Base-by-base conservation (phyloP, 345 rosid species). In the Populus alba region DNA sequence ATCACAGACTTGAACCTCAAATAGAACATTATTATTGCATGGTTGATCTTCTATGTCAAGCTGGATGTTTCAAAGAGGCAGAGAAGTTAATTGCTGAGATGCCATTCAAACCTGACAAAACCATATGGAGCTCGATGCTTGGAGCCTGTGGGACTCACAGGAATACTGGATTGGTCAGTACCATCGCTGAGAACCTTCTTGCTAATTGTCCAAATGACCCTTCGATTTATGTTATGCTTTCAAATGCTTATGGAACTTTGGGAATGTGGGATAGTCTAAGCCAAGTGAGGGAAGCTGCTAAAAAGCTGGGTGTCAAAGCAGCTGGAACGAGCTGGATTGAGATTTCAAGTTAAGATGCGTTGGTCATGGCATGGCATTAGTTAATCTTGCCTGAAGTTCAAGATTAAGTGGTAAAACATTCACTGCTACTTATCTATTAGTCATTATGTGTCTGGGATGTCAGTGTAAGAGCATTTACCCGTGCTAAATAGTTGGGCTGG, bases 11-110 rank as follows among this genome's bases (percentile, higher is more conserved):
- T 49, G 83, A 85, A 76, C 97, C 93, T 70, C 85, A 77, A 45
- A 13, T 83, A 10, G 94, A 92, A 83, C 97, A 92, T 83, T 91
- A 89, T 77, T 89, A 88, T 78, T 91, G 94, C 69, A 77, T 90
- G 85, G 84, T 90, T 79, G 91, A 92, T 82, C 89, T 92, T 75
- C 92, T 92, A 76, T 90, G 90, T 78, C 92, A 88, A 83, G 91
- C 89, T 17, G 97, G 93, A 55, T 27, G 38, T 78, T 83, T 91
- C 68, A 55, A 84, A 68, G 93, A 89, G 75, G 92, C 86, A 4
- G 81, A 82, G 72, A 72, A 82, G 51, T 80, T 92, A 51, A 87
- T 92, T 75, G 75, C 81, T 67, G 70, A 59, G 65, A 92, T 91
- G 97, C 89, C 92, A 45, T 76, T 90, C 76, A 81, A 86, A 75